phyloP scores from a whole-genome alignment of 2,329 filamentous ascomycete species.

The Alternaria atra region DNA sequence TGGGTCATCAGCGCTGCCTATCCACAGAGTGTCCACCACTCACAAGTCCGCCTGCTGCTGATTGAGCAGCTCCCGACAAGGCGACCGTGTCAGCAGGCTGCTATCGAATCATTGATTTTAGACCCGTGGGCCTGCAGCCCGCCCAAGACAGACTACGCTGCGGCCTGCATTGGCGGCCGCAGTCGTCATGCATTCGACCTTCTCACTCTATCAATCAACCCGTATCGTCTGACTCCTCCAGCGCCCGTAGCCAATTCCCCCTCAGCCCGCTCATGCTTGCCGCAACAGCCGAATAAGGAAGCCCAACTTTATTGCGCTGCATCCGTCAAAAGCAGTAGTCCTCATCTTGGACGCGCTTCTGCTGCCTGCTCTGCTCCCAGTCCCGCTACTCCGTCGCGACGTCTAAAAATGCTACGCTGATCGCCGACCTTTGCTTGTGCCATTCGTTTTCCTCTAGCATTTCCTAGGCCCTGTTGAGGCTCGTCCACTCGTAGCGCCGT shows the following conservation, averaged over 20 bases:
- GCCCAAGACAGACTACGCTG: conserved; percentile 29
- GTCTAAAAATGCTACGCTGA: conserved; percentile 28
- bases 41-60: conserved; percentile 36
- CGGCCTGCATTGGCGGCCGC: conserved; percentile 49
- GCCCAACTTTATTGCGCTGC: conserved; percentile 37
- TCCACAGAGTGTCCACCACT: conserved; percentile 32
- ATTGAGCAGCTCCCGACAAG: conserved; percentile 37
- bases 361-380: conserved; percentile 29
- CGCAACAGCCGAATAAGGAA: conserved; percentile 48
- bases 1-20: conserved; percentile 32
- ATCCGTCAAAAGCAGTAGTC: conserved; percentile 23
- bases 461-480: conserved; percentile 13
- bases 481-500: conserved; percentile 22
- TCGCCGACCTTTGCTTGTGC: conserved; percentile 33
- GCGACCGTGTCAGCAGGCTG: conserved; percentile 43
- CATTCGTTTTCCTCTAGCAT: conserved; percentile 31
- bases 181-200: conserved; percentile 47
- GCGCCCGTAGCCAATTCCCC: conserved; percentile 18
- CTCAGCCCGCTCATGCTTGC: conserved; percentile 40
- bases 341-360: conserved; percentile 1
- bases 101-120: conserved; percentile 41
- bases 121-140: conserved; percentile 31
- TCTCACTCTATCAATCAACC: conserved; percentile 35
- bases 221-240: conserved; percentile 47
- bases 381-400: conserved; percentile 26